Conservation (phyloP, 2,329 filamentous ascomycete species). For the Nigrospora sphaerica region DNA sequence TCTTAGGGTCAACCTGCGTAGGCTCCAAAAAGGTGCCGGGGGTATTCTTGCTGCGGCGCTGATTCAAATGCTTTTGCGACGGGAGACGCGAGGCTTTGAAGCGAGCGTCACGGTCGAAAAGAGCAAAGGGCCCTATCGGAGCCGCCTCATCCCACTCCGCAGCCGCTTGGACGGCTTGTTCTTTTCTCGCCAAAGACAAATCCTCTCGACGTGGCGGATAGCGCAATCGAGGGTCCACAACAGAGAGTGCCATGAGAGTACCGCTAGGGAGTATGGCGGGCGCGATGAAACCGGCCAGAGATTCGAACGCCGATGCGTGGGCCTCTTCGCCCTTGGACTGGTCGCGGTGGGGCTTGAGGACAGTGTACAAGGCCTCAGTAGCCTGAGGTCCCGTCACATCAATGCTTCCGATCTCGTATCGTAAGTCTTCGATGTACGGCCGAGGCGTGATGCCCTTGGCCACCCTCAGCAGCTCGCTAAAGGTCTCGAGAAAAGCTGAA, state of each 20-base stretch:
- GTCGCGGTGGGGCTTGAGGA: conserved; percentile 49
- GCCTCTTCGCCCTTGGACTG: conserved; percentile 22
- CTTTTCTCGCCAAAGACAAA: conserved; percentile 18
- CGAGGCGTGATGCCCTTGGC: conserved; percentile 54
- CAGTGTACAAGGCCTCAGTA: conserved; percentile 67
- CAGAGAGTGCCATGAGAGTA: conserved; percentile 63
- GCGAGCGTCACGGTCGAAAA: conserved; percentile 66
- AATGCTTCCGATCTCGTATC: conserved; percentile 59
- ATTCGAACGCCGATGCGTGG: conserved; percentile 42
- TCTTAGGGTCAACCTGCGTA: conserved; percentile 58
- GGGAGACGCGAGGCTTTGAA: conserved; percentile 59
- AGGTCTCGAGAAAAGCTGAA: conserved; percentile 65
- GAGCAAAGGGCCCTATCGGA: conserved; percentile 32
- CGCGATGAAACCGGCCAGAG: conserved; percentile 55
- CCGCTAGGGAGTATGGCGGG: conserved; percentile 63
- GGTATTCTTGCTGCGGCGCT: conserved; percentile 56
- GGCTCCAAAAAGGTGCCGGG: conserved; percentile 57
- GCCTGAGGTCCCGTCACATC: conserved; percentile 61
- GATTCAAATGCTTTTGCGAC: conserved; percentile 75
- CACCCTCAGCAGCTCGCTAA: conserved; percentile 52
- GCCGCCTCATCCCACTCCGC: conserved; percentile 60
- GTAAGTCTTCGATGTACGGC: conserved; percentile 59
- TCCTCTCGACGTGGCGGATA: conserved; percentile 58
- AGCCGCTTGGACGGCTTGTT: conserved; percentile 5
- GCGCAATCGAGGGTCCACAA: conserved; percentile 72